These are phyloP conservation scores for Coelastrella sp. DNA, from an alignment of 139 green algal species.

Conservation along the genomic window DNA sequence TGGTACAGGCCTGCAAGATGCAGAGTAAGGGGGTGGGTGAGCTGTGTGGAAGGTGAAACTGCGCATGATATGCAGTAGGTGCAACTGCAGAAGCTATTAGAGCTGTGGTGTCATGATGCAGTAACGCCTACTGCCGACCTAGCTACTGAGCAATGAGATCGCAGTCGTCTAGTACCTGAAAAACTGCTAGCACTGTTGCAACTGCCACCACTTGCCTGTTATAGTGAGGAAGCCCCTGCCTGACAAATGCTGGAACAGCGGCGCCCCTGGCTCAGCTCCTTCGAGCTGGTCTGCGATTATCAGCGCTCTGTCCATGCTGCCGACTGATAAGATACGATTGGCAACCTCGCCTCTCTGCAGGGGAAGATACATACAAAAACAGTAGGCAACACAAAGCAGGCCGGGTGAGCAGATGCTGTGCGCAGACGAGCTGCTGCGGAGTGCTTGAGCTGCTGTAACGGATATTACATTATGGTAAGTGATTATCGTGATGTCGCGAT, in stretches of 20 bases:
- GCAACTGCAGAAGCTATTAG: too few relatives aligned
- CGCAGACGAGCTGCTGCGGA: background rate
- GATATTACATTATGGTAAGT: too few relatives aligned
- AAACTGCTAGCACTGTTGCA: background rate
- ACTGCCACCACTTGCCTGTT: conserved; percentile 54
- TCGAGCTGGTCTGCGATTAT: conserved; percentile 72
- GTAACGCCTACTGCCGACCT: too few relatives aligned
- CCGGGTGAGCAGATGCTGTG: background rate
- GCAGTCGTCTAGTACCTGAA: too few relatives aligned
- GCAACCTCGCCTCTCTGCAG: conserved; percentile 75
- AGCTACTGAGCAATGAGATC: too few relatives aligned
- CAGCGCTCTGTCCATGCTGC: conserved; percentile 70
- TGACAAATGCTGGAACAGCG: conserved; percentile 69
- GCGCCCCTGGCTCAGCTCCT: conserved; percentile 44
- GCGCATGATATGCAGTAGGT: too few relatives aligned
- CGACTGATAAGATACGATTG: conserved; percentile 82
- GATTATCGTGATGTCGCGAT: too few relatives aligned
- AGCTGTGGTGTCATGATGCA: too few relatives aligned
- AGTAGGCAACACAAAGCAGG: background rate
- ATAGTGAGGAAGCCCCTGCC: conserved; percentile 82
- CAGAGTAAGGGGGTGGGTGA: too few relatives aligned
- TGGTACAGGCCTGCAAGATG: conserved; percentile 63
- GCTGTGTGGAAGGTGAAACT: too few relatives aligned
- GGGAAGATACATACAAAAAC: background rate
- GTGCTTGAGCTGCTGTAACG: too few relatives aligned